Conservation (phyloP, 495 filamentous ascomycete genomes). For the Penicillium salamii region DNA sequence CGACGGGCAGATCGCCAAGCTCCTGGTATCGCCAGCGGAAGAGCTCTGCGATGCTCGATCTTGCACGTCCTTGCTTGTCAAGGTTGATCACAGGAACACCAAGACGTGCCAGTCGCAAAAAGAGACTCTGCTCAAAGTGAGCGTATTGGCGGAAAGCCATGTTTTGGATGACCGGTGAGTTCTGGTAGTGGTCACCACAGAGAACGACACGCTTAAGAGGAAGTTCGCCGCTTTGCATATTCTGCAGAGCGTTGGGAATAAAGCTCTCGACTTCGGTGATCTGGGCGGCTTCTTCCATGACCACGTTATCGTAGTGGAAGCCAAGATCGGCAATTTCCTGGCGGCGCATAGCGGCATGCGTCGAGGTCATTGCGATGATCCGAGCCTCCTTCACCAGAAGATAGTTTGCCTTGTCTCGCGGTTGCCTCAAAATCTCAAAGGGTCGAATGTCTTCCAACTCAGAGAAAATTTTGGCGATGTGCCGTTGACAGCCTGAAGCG, state of each 20-base stretch:
- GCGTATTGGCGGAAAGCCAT: slow-evolving; percentile 95
- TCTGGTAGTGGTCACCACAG: slow-evolving; percentile 94
- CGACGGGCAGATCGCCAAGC: slow-evolving; percentile 74
- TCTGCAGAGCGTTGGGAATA: slow-evolving; percentile 87
- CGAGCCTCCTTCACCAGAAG: slow-evolving; percentile 91
- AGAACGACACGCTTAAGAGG: slow-evolving; percentile 85
- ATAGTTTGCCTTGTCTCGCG: slow-evolving; percentile 92
- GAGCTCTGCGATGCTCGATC: slow-evolving; percentile 80
- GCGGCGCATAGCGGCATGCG: slow-evolving; percentile 95
- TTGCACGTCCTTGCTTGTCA: slow-evolving; percentile 87
- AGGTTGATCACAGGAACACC: slow-evolving; percentile 87
- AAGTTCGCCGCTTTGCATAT: slow-evolving; percentile 64
- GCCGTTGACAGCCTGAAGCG: slow-evolving; percentile 81
- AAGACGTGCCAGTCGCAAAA: slow-evolving; percentile 83
- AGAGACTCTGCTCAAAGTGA: slow-evolving; percentile 92
- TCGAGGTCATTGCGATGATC: slow-evolving; percentile 97
- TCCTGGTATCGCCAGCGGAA: slow-evolving; percentile 92
- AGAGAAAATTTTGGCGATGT: slow-evolving; percentile 87
- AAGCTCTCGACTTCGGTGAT: slow-evolving; percentile 98
- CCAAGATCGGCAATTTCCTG: slow-evolving; percentile 87
- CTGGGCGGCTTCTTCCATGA: slow-evolving; percentile 99
- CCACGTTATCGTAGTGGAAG: slow-evolving; percentile 95
- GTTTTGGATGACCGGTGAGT: slow-evolving; percentile 93
- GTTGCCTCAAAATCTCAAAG: slow-evolving; percentile 86
- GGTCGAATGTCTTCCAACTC: slow-evolving; percentile 92